Evolutionary conservation across 371 early-diverging fungal genomes (phyloP).

Genomic region (Umbelopsis sp.): DNA sequence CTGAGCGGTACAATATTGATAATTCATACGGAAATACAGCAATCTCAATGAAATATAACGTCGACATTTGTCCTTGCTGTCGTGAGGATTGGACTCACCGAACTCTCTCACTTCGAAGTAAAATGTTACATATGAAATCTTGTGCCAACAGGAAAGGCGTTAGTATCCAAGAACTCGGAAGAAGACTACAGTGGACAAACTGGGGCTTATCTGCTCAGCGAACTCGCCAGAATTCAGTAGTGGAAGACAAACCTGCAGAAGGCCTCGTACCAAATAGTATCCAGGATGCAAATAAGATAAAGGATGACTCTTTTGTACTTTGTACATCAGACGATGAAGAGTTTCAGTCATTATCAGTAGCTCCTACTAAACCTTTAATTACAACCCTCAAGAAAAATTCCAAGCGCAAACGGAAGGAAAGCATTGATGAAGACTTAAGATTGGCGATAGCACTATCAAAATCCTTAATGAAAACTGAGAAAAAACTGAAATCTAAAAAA

Average conservation of each 20-base stretch:
- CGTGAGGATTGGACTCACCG: conserved; percentile 22
- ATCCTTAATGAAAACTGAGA: not conserved
- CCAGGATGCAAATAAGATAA: not conserved
- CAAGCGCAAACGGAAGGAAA: not conserved
- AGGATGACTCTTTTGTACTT: not conserved
- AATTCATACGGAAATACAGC: conserved; percentile 28
- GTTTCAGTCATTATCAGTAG: not conserved
- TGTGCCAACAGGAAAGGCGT: not conserved
- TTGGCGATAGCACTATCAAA: not conserved
- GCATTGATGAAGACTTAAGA: not conserved
- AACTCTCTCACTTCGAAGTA: not conserved
- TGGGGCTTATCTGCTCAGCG: not conserved
- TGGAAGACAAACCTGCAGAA: not conserved
- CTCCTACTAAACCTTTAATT: not conserved
- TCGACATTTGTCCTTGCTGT: conserved; percentile 38
- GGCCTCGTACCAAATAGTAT: not conserved
- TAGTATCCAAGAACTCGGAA: conserved; percentile 1
- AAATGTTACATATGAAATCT: conserved; percentile 8
- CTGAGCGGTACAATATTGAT: conserved; percentile 2
- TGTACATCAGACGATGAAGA: conserved; percentile 2
- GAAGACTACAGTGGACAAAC: conserved; percentile 1
- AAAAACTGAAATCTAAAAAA: not conserved
- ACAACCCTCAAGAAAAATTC: not conserved
- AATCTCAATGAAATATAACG: conserved; percentile 24
- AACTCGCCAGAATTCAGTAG: not conserved